Conservation (phyloP, 352 stramenopile species). For the Lagenidium sp. region DNA sequence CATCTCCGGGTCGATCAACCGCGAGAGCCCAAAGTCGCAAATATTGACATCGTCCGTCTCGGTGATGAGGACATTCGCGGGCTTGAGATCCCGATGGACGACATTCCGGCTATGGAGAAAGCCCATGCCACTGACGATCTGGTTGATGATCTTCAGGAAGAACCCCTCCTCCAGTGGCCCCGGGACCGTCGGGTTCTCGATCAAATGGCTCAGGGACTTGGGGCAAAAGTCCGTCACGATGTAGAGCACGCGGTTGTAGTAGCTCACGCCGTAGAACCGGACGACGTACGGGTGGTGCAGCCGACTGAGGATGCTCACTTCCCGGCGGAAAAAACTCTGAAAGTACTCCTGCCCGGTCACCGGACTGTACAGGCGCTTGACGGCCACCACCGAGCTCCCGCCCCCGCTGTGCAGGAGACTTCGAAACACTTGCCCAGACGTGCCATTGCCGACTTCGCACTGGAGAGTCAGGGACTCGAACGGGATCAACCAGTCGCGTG, state of each 20-base stretch:
- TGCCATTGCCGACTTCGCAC: slow-evolving; percentile 79
- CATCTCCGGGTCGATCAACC: slow-evolving; percentile 76
- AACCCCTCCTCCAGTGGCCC: slow-evolving; percentile 55
- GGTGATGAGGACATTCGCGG: slow-evolving; percentile 91
- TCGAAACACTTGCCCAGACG: slow-evolving; percentile 85
- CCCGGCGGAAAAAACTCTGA: slow-evolving; percentile 84
- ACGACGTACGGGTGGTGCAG: slow-evolving; percentile 87
- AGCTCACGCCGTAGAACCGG: slow-evolving; percentile 86
- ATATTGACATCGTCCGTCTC: slow-evolving; percentile 90
- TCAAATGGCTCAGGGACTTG: slow-evolving; percentile 68
- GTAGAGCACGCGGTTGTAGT: slow-evolving; percentile 87
- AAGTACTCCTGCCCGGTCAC: slow-evolving; percentile 86
- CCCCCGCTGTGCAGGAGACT: slow-evolving; percentile 77
- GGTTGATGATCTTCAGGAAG: slow-evolving; percentile 83
- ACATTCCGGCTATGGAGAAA: slow-evolving; percentile 87
- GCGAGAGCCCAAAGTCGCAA: slow-evolving; percentile 91
- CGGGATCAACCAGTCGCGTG: slow-evolving; percentile 84
- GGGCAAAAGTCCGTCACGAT: slow-evolving; percentile 89
- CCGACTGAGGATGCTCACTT: slow-evolving; percentile 81
- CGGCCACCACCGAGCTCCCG: slow-evolving; percentile 75
- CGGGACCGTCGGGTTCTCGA: slow-evolving; percentile 66
- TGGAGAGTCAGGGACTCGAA: slow-evolving; percentile 85
- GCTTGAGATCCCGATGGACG: slow-evolving; percentile 89
- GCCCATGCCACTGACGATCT: slow-evolving; percentile 86
- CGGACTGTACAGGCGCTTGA: slow-evolving; percentile 84